phyloP scores from a whole-genome alignment of 2,329 filamentous ascomycete species.

The Lizonia empirigonia region DNA sequence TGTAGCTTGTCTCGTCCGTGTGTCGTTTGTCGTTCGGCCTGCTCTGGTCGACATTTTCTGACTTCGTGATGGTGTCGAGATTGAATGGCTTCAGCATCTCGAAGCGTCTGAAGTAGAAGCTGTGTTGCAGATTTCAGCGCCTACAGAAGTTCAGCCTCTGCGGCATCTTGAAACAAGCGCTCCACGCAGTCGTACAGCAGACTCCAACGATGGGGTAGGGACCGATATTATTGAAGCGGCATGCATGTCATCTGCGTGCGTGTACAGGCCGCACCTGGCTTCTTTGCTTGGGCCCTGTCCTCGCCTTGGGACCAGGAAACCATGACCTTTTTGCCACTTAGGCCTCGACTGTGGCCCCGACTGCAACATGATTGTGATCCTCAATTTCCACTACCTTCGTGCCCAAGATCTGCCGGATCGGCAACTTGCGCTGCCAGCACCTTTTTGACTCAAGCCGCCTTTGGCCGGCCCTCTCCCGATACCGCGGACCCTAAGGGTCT shows the following conservation, averaged over 20 bases:
- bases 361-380: constrained; percentile 34
- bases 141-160: not conserved
- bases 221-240: constrained; percentile 2
- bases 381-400: constrained; percentile 22
- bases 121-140: not conserved
- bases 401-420: constrained; percentile 36
- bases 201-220: constrained; percentile 5
- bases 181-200: constrained; percentile 3
- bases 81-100: not conserved
- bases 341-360: constrained; percentile 10
- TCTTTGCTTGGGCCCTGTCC: constrained; percentile 16
- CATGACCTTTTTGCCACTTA: constrained; percentile 14
- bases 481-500: constrained; percentile 20
- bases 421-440: constrained; percentile 26
- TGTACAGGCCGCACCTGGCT: constrained; percentile 2
- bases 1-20: constrained; percentile 8
- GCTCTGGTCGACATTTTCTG: not conserved
- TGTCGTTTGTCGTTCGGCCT: constrained; percentile 2
- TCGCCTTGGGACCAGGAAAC: constrained; percentile 18
- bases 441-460: constrained; percentile 10
- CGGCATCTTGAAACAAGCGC: constrained; percentile 13
- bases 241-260: constrained; percentile 11
- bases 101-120: not conserved
- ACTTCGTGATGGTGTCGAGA: not conserved
- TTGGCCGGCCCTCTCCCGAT: constrained; percentile 25